phyloP scores from a whole-genome alignment of 2,329 filamentous ascomycete species.

The Aspergillus sp. region DNA sequence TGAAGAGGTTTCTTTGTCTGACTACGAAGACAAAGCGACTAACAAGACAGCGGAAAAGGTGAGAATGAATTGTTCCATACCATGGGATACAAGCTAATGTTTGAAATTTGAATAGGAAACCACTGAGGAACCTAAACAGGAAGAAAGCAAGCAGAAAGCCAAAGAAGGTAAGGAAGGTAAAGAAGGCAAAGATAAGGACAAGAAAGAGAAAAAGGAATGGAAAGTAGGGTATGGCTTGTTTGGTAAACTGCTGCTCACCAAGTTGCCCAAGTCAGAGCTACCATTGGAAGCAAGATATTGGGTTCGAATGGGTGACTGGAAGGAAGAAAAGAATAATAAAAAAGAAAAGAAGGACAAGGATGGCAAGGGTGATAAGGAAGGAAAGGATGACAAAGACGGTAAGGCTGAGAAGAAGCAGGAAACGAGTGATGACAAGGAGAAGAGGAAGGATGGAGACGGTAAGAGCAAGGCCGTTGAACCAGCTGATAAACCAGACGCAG shows the following conservation, averaged over 20 bases:
- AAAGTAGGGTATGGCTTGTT: background rate
- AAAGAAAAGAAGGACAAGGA: too few relatives aligned
- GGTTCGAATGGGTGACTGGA: background rate
- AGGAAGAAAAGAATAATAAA: background rate
- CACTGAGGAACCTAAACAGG: background rate
- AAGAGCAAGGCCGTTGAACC: too few relatives aligned
- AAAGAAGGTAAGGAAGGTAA: too few relatives aligned
- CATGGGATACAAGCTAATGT: too few relatives aligned
- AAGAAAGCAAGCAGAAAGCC: background rate
- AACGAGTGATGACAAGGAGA: too few relatives aligned
- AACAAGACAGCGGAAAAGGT: too few relatives aligned
- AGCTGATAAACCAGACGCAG: background rate
- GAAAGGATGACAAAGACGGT: background rate
- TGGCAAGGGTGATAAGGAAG: background rate
- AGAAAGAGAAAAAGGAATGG: background rate
- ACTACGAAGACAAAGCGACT: too few relatives aligned
- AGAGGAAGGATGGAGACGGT: too few relatives aligned
- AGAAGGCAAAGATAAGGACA: background rate
- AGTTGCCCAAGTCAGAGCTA: background rate
- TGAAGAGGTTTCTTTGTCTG: too few relatives aligned
- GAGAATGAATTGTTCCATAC: too few relatives aligned
- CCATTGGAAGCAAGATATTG: background rate
- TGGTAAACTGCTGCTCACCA: background rate
- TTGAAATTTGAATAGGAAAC: too few relatives aligned
- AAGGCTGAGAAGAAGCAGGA: too few relatives aligned